Evolutionary conservation across 345 rosid genomes (phyloP), one percentile per base, ranked within the genome.

Genomic region (Microcos paniculata): DNA sequence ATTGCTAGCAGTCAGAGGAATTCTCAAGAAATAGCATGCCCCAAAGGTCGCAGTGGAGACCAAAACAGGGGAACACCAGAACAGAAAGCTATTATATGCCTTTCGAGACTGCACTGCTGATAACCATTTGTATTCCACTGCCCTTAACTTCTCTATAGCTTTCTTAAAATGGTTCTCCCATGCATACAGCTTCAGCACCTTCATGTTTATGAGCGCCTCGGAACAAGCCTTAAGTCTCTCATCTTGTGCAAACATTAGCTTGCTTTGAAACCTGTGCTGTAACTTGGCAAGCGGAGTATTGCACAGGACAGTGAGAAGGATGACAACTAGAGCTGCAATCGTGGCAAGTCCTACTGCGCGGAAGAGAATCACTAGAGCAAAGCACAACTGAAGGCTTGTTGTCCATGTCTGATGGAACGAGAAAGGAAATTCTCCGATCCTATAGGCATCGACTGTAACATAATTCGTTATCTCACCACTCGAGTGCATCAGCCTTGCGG

Each of bases 351-450:
- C 98, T 49, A 95, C 94, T 0, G 99, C 89, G 11, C 80, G 89
- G 86, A 90, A 88, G 31, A 95, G 92, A 75, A 95, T 93, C 66
- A 79, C 78, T 0, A 95, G 85, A 21, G 97, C 92, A 7, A 95
- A 79, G 70, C 92, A 84, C 23, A 95, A 91, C 86, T 95, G 98
- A 69, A 95, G 86, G 79, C 88, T 83, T 45, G 99, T 93, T 1
- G 98, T 85, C 99, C 99, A 93, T 69, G 89, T 91, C 87, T 93
- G 98, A 71, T 95, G 99, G 81, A 91, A 87, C 99, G 98, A 95
- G 80, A 87, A 95, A 1, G 99, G 96, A 71, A 93, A 95, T 31
- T 95, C 99, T 3, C 99, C 99, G 21, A 95, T 89, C 67, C 99
- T 84, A 62, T 91, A 95, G 19, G 99, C 96, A 88, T 95, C 99